Base-by-base conservation (phyloP, 345 rosid species). In the Eutrema heterophyllum region DNA sequence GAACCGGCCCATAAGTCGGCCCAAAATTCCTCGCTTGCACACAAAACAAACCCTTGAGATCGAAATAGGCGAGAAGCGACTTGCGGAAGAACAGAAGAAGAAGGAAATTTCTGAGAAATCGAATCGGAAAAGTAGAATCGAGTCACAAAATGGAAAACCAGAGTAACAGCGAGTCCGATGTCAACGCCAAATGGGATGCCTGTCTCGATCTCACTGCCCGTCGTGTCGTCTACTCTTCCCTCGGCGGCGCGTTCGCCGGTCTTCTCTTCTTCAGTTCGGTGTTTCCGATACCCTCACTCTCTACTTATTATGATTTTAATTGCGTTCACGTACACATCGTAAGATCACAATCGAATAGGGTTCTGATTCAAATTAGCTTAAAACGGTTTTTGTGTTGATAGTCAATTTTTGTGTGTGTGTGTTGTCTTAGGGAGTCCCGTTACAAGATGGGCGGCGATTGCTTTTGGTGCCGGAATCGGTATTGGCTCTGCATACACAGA, bases 401-500 rank as follows among this genome's bases (percentile, higher is more conserved):
- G 66, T 40, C 27, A 4, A 49, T 41, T 6, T 36, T 10, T 21
- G 24, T 21, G 24, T 21, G 24, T 21, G 24, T 75, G 33, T 41
- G 66, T 73, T 43, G 30, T 2, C 1, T 2, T 38, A 95, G 97
- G 97, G 87, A 90, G 87, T 77, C 99, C 97, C 5, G 88, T 73
- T 65, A 81, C 88, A 41, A 90, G 96, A 51, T 88, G 97, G 99
- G 93, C 96, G 14, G 82, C 96, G 45, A 79, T 95, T 60, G 97
- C 97, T 16, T 90, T 95, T 53, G 97, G 97, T 78, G 96, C 99
- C 70, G 97, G 99, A 49, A 61, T 88, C 40, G 99, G 97, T 52
- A 81, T 92, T 80, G 99, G 99, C 36, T 92, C 97, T 50, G 96
- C 98, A 6, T 91, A 87, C 75, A 68, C 89, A 0, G 97, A 92